Conservation (phyloP, 140 eudicot genomes). For the Oenanthe javanica region DNA sequence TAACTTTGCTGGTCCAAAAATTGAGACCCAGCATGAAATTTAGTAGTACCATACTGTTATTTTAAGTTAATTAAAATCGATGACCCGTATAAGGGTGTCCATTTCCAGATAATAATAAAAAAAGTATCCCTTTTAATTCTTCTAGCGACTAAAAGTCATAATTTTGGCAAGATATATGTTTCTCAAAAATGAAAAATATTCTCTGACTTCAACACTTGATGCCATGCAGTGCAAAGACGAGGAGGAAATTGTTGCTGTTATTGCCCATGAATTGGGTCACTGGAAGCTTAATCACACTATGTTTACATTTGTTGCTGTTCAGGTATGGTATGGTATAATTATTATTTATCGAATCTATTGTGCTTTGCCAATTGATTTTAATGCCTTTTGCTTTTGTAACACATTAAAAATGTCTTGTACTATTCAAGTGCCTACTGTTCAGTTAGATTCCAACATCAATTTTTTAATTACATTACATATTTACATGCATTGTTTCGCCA, state of each 20-base stretch:
- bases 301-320: conserved; percentile 89
- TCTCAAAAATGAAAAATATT: background rate
- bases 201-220: background rate
- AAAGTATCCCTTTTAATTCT: background rate
- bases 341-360: background rate
- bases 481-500: background rate
- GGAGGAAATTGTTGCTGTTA: conserved; percentile 98
- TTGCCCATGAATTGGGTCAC: conserved; percentile 99
- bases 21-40: background rate
- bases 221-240: conserved; percentile 79
- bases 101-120: background rate
- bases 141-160: background rate
- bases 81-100: background rate
- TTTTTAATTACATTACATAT: background rate
- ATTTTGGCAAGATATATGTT: background rate
- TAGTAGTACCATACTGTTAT: background rate
- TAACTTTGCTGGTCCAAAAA: background rate
- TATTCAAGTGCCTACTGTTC: background rate
- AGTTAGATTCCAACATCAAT: background rate
- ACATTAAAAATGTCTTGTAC: background rate
- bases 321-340: conserved; percentile 52
- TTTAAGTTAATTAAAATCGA: background rate
- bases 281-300: conserved; percentile 96
- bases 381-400: background rate
- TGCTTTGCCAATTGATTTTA: background rate